Evolutionary conservation across 768 basidiomycete genomes (phyloP), one percentile per base, ranked within the genome.

Genomic region (Lentinula aciculospora): DNA sequence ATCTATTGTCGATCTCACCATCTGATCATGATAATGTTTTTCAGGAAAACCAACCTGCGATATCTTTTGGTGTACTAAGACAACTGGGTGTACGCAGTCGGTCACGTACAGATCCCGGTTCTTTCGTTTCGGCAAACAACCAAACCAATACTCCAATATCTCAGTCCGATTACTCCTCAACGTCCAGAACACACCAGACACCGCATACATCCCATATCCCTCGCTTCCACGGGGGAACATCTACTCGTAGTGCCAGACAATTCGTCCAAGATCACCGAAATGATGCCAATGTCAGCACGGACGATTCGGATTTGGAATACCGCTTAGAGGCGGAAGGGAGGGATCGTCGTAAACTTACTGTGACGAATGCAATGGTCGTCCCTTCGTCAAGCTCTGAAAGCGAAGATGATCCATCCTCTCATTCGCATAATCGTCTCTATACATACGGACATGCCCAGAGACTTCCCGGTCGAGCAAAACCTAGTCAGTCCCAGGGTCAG

Each of bases 221-320:
- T 15, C 72, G 74, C 2, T 69, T 67, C 51, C 69, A 66, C 13
- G 61, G 58, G 12, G 66, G 60, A 34, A 61, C 66, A 23, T 53
- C n/a, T 5, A n/a, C 36, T 27, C 25, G 25, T n/a, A 39, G 25
- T 53, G 23, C 32, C 36, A 36, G 51, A 53, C 25, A 15, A 45
- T 56, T 53, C 28, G 32, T 27, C 23, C 25, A 29, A 8, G 19
- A 25, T 53, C 32, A 44, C 21, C 4, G 34, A 53, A 64, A n/a
- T 63, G 60, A 27, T 60, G 65, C n/a, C 0, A 27, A n/a, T n/a
- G 44, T 23, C 6, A 40, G 31, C 39, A 55, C 54, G 17, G 74
- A 77, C 46, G 77, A 79, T 28, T 81, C 80, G 10, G 78, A 81
- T 53, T 53, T 77, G 3, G 78, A 80, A 56, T 66, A 57, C 65